Evolutionary conservation across 257 asterid species (phyloP), one percentile per base, ranked within the genome.

Genomic region (Fraxinus cuspidata): DNA sequence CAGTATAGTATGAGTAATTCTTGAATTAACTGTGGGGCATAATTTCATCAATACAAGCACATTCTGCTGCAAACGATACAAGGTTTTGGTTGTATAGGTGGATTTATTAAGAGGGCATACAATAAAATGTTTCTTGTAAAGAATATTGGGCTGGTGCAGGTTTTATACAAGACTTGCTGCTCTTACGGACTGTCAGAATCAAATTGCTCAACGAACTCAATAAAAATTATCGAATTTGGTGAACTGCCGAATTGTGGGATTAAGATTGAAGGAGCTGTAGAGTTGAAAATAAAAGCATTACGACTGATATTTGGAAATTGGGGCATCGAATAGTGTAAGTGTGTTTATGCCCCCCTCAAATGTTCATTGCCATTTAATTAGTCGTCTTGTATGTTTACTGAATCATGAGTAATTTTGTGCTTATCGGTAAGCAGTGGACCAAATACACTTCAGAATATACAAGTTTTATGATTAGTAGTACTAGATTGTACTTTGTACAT

Each of bases 1-100:
- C 29, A 80, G 79, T 72, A 65, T 79, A 7, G 80, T 78, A 63
- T 77, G 71, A 68, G 38, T 38, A 32, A 2, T n/a, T 64, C 32
- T 15, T 51, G 23, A 51, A 51, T 18, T 51, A 3, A 42, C 12
- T 42, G 51, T 2, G 51, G 51, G 18, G 18, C 18, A 42, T 51
- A 23, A 16, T 19, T 51, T 18, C 23, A 51, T 16, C 60, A 19
- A 19, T 19, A 18, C 23, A 51, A 51, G 60, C 60, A 51, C 60
- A 3, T 4, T 37, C 23, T 51, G 9, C 60, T 18, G 60, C 21
- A 51, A 51, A 15, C n/a, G 2, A 1, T 51, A 4, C 60, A 0
- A 18, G 58, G 21, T 49, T 49, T 18, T 49, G 6, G n/a, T 11
- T 47, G n/a, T 47, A 47, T 16, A 47, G n/a, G 56, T 15, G 6